phyloP scores from a whole-genome alignment of 2,329 filamentous ascomycete species.

The Colletotrichum chrysophilum region DNA sequence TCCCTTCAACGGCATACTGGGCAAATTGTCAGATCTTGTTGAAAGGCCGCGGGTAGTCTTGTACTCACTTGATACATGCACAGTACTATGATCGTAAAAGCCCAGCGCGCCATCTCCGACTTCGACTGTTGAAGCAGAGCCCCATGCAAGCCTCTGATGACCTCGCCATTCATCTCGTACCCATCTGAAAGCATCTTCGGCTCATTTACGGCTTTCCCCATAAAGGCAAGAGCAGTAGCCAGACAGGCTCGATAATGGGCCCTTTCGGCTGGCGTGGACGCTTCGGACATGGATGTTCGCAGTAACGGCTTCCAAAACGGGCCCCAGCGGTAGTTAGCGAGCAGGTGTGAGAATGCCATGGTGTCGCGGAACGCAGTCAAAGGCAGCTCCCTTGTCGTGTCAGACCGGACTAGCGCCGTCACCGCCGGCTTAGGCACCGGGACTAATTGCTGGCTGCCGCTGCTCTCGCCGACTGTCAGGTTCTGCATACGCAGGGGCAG shows the following conservation, averaged over 20 bases:
- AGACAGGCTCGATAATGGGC: not conserved
- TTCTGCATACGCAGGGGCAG: not conserved
- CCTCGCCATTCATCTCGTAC: not conserved
- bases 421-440: not conserved
- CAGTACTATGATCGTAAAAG: not conserved
- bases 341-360: conserved; percentile 5
- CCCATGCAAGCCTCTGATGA: not conserved
- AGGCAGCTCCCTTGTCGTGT: not conserved
- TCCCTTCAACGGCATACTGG: conserved; percentile 1
- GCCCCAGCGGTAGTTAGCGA: conserved; percentile 2
- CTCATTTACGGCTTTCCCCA: not conserved
- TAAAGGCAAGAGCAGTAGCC: not conserved
- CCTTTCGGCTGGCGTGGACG: not conserved
- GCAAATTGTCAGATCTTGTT: not conserved
- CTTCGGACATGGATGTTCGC: not conserved
- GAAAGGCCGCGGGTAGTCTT: not conserved
- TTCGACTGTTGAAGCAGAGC: not conserved
- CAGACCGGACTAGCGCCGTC: not conserved
- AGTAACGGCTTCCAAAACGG: conserved; percentile 10
- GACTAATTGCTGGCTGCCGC: not conserved
- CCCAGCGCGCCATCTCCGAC: not conserved
- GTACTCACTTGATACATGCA: conserved; percentile 3
- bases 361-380: conserved; percentile 1
- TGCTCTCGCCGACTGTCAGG: not conserved
- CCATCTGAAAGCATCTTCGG: not conserved